Evolutionary conservation across 768 basidiomycete species (phyloP).

Genomic region (Lactifluus hygrophoroides): DNA sequence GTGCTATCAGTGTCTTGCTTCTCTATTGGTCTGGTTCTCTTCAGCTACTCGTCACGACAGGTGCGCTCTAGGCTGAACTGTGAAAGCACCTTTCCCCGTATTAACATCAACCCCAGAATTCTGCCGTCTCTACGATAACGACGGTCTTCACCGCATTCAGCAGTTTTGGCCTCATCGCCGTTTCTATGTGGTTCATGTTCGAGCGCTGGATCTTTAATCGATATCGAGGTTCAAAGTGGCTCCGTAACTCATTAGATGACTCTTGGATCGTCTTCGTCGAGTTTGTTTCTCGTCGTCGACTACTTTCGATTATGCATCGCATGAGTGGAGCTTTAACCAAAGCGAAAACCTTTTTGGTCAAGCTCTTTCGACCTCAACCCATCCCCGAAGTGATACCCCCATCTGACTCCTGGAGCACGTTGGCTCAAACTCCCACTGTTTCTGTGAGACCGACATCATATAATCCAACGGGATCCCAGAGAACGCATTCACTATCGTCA

Average conservation of each 20-base stretch:
- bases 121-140: slow-evolving; percentile 58
- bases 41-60: slow-evolving; percentile 66
- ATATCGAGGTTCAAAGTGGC: slow-evolving; percentile 62
- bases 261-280: slow-evolving; percentile 24
- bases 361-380: neutral
- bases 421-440: slow-evolving; percentile 5
- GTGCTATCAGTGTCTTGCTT: slow-evolving; percentile 80
- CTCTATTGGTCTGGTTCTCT: slow-evolving; percentile 70
- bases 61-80: slow-evolving; percentile 30
- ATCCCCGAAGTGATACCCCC: slow-evolving; percentile 1
- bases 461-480: neutral
- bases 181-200: slow-evolving; percentile 65
- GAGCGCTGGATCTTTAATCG: slow-evolving; percentile 57
- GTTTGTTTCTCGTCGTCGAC: slow-evolving; percentile 2
- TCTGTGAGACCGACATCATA: neutral
- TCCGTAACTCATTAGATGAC: slow-evolving; percentile 49
- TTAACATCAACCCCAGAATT: slow-evolving; percentile 32
- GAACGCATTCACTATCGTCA: slow-evolving; percentile 7
- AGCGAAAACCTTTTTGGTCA: neutral
- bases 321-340: neutral
- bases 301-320: slow-evolving; percentile 2
- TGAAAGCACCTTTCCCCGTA: neutral
- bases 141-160: slow-evolving; percentile 71
- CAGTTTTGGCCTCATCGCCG: slow-evolving; percentile 60
- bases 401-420: slow-evolving; percentile 9